Conservation (phyloP, 352 stramenopile genomes). For the Phytophthora sojae region DNA sequence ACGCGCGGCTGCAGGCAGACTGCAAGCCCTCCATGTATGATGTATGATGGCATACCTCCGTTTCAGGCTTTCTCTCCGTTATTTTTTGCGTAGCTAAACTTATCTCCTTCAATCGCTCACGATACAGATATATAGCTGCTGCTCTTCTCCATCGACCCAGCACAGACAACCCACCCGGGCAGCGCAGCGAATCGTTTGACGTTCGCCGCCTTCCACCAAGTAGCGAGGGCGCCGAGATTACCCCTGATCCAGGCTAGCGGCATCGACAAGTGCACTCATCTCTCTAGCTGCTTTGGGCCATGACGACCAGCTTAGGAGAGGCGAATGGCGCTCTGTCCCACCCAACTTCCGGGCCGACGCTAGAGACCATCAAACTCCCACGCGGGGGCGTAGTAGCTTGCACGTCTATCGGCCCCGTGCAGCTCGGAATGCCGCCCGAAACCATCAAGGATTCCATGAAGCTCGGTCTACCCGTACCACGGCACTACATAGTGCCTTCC, state of each 20-base stretch:
- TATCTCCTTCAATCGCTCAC: slow-evolving; percentile 23
- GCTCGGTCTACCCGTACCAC: slow-evolving; percentile 92
- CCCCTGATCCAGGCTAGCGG: slow-evolving; percentile 1
- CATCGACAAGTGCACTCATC: not conserved
- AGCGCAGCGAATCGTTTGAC: slow-evolving; percentile 21
- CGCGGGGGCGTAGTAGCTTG: slow-evolving; percentile 78
- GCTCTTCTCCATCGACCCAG: slow-evolving; percentile 16
- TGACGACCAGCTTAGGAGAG: slow-evolving; percentile 33
- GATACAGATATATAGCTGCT: slow-evolving; percentile 13
- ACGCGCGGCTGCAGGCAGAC: not conserved
- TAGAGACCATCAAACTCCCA: slow-evolving; percentile 79
- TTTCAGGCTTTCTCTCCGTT: slow-evolving; percentile 35
- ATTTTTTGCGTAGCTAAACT: slow-evolving; percentile 41
- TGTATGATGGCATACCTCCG: slow-evolving; percentile 16
- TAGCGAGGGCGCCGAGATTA: not conserved
- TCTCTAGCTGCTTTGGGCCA: slow-evolving; percentile 5
- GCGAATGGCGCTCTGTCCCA: slow-evolving; percentile 20
- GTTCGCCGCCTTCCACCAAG: slow-evolving; percentile 13
- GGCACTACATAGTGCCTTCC: slow-evolving; percentile 95
- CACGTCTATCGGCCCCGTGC: slow-evolving; percentile 82
- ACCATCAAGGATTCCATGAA: slow-evolving; percentile 98
- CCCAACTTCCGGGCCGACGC: slow-evolving; percentile 6
- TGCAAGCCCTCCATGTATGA: not conserved
- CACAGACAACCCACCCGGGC: not conserved
- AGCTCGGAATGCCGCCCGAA: slow-evolving; percentile 96